These are phyloP conservation scores for Cichorium intybus DNA, from an alignment of 140 eudicot genomes.

Conservation along the genomic window DNA sequence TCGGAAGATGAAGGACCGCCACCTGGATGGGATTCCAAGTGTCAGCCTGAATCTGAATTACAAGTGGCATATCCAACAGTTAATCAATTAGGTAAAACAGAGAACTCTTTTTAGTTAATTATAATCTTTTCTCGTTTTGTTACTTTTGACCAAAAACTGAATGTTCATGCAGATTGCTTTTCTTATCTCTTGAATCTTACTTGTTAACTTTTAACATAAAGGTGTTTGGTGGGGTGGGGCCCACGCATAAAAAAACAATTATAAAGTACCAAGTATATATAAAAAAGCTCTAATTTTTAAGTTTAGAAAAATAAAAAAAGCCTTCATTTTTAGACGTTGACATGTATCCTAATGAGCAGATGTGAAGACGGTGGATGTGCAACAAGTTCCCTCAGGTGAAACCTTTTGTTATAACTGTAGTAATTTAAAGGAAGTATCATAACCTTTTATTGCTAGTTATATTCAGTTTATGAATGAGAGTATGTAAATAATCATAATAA, in stretches of 20 bases:
- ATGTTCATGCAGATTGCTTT: too few relatives aligned
- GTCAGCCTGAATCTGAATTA: constrained; percentile 23
- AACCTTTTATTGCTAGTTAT: constrained; percentile 2
- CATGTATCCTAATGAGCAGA: too few relatives aligned
- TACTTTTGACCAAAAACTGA: too few relatives aligned
- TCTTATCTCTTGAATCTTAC: too few relatives aligned
- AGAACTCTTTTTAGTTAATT: neutral
- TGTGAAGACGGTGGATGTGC: too few relatives aligned
- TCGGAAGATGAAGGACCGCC: constrained; percentile 50
- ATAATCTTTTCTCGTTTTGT: neutral
- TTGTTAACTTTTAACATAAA: too few relatives aligned
- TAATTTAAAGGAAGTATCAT: neutral
- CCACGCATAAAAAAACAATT: too few relatives aligned
- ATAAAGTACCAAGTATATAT: too few relatives aligned
- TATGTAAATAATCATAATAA: neutral
- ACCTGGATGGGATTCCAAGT: constrained; percentile 53
- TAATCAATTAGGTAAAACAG: constrained; percentile 34
- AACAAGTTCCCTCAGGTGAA: constrained; percentile 37
- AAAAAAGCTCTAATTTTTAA: too few relatives aligned
- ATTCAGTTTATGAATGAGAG: neutral
- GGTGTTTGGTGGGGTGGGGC: too few relatives aligned
- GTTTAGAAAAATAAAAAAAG: neutral
- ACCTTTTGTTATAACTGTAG: constrained; percentile 11
- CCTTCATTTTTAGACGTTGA: neutral
- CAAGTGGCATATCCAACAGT: constrained; percentile 22